Evolutionary conservation across 2,329 filamentous ascomycete species (phyloP), one percentile per base, ranked within the genome.

Genomic region (Pyrenophora tritici-repentis): DNA sequence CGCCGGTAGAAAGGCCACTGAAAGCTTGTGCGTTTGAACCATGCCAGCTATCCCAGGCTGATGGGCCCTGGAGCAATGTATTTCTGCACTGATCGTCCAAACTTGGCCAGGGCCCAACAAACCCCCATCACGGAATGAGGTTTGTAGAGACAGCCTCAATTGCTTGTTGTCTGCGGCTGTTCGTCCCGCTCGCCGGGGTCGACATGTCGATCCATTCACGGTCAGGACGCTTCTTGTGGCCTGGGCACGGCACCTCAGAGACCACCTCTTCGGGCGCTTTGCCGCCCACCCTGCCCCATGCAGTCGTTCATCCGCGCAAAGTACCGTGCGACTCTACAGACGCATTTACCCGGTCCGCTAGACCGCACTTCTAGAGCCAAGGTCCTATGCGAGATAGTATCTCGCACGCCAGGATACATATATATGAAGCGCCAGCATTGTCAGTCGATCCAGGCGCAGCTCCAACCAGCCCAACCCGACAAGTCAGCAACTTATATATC

Each of bases 321-420:
- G 54, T 50, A 50, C 53, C 58, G 62, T 55, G 58, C 40, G 20
- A 58, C 45, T 62, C 42, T 50, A 42, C 46, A 42, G 31, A 47
- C 35, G 55, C 37, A 67, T 62, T 68, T 70, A 70, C 38, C 66
- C 67, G 67, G 65, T 66, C 65, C 62, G 63, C 49, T 61, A 44
- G 58, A 58, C 64, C 63, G 61, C 54, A 51, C 24, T 26, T 44
- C 53, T 64, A 50, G 37, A 50, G 50, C 56, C 56, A 61, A 58
- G 58, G 49, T 42, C 40, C 50, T 56, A 40, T 50, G 50, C 39
- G 29, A 57, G 48, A 46, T 47, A 55, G 47, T 46, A 52, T 34
- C 50, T 37, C 33, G 22, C 53, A 42, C 48, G 26, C 48, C 34
- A 41, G 43, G 48, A 61, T 55, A 49, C 55, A 63, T 61, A 66